phyloP scores from a whole-genome alignment of 768 basidiomycete genomes.

The Pleurotus giganteus region DNA sequence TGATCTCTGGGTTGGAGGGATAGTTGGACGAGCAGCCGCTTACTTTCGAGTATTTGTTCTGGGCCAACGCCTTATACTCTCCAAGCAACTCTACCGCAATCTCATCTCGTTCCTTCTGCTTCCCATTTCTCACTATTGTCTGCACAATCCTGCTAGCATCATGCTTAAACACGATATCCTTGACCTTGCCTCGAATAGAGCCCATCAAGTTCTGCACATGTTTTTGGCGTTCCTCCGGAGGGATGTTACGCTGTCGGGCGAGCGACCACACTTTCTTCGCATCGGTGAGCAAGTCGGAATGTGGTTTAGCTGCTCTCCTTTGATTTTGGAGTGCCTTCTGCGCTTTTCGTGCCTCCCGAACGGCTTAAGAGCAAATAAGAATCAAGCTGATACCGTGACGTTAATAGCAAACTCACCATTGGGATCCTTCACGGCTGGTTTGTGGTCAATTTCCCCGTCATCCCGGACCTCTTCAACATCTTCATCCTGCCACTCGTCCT shows the following conservation, averaged over 20 bases:
- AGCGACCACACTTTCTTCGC: constrained; percentile 80
- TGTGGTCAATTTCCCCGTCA: constrained; percentile 29
- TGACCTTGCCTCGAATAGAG: constrained; percentile 76
- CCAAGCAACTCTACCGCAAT: constrained; percentile 85
- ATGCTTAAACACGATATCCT: constrained; percentile 87
- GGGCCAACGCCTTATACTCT: constrained; percentile 70
- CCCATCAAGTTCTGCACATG: constrained; percentile 74
- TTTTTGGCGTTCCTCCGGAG: constrained; percentile 68
- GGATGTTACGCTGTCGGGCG: constrained; percentile 69
- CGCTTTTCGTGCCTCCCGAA: constrained; percentile 67
- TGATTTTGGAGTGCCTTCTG: constrained; percentile 68
- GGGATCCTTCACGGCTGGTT: constrained; percentile 44
- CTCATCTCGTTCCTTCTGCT: constrained; percentile 71
- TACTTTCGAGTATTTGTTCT: constrained; percentile 91
- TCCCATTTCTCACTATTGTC: constrained; percentile 79
- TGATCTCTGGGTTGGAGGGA: background rate
- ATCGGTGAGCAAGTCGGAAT: constrained; percentile 63
- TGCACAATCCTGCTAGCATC: constrained; percentile 88
- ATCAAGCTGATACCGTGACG: constrained; percentile 5
- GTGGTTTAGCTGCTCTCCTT: constrained; percentile 74
- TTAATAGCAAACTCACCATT: constrained; percentile 44
- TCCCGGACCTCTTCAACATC: constrained; percentile 30
- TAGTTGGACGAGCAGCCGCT: constrained; percentile 12
- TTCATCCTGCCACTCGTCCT: constrained; percentile 13
- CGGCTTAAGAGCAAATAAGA: constrained; percentile 34